A percentile compares a stretch with the other conserved stretches of the same genome.
phyloP scores from a whole-genome alignment of 2,329 filamentous ascomycete genomes.

The Acrodontium crateriforme region DNA sequence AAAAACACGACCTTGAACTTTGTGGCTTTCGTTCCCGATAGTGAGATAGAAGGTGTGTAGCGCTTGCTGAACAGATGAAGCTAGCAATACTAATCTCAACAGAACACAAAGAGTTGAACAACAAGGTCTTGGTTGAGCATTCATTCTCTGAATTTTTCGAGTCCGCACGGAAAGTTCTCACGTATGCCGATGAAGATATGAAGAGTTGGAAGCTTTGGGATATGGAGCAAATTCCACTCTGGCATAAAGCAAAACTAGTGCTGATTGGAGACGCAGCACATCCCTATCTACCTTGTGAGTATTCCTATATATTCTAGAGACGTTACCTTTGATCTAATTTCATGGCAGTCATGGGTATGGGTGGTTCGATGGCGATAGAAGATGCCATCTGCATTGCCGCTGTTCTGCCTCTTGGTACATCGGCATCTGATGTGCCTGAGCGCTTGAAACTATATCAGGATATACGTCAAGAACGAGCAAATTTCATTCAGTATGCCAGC shows the following conservation, averaged over 20 bases:
- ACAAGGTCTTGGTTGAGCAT: slow-evolving; percentile 26
- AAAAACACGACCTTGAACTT: slow-evolving; percentile 36
- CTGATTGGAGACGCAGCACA: slow-evolving; percentile 56
- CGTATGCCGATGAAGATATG: slow-evolving; percentile 20
- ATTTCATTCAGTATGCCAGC: slow-evolving; percentile 34
- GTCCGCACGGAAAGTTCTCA: slow-evolving; percentile 22
- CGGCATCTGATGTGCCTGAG: slow-evolving; percentile 34
- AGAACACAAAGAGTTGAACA: slow-evolving; percentile 26
- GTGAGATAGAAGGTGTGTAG: slow-evolving; percentile 5
- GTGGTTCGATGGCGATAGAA: slow-evolving; percentile 51
- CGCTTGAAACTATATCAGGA: slow-evolving; percentile 45
- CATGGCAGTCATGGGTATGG: slow-evolving; percentile 42
- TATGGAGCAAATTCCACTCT: slow-evolving; percentile 44
- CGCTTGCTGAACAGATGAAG: too few species aligned
- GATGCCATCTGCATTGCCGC: slow-evolving; percentile 47
- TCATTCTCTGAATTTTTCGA: slow-evolving; percentile 26
- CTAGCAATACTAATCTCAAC: too few species aligned
- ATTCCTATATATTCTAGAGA: neutral
- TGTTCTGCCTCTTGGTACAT: slow-evolving; percentile 38
- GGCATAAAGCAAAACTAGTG: slow-evolving; percentile 40
- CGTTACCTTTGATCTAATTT: neutral
- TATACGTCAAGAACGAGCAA: slow-evolving; percentile 43
- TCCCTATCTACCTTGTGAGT: slow-evolving; percentile 40
- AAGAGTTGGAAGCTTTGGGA: slow-evolving; percentile 46
- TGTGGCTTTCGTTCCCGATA: slow-evolving; percentile 14